Percentiles rank a stretch among this genome's conserved stretches.
Evolutionary conservation across 1,284 basidiomycete genomes (phyloP).

Genomic region (Leucocoprinus gongylophorus): DNA sequence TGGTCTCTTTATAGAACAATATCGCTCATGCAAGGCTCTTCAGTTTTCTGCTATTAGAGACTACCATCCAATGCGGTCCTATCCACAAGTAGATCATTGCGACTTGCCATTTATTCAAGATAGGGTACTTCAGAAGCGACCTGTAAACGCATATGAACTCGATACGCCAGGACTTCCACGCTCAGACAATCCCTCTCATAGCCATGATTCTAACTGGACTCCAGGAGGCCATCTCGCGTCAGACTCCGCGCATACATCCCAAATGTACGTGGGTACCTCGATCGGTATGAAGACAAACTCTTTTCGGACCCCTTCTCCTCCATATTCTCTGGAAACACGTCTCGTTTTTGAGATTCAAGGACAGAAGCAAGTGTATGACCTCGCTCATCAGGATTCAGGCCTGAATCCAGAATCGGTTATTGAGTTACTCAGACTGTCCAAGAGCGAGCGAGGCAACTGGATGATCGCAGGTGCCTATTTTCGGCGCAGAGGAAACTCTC

Average conservation of each 20-base stretch:
- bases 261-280: background rate
- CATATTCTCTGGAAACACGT: constrained; percentile 18
- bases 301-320: constrained; percentile 8
- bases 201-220: background rate
- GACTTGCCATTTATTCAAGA: background rate
- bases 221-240: background rate
- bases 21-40: constrained; percentile 17
- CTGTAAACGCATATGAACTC: background rate
- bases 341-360: constrained; percentile 32
- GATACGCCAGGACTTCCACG: background rate
- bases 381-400: constrained; percentile 30
- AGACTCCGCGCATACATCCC: background rate
- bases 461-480: constrained; percentile 48
- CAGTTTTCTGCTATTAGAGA: background rate
- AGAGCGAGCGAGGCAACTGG: constrained; percentile 45
- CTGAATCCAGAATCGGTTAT: constrained; percentile 40
- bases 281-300: background rate
- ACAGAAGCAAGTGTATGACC: constrained; percentile 35
- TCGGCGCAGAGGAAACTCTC: constrained; percentile 39
- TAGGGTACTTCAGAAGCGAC: background rate
- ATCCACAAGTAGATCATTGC: background rate
- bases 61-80: background rate
- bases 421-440: constrained; percentile 35
- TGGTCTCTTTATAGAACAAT: constrained; percentile 19
- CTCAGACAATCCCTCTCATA: background rate